Evolutionary conservation across 2,329 filamentous ascomycete species (phyloP).

Genomic region (Colletotrichum salicis): DNA sequence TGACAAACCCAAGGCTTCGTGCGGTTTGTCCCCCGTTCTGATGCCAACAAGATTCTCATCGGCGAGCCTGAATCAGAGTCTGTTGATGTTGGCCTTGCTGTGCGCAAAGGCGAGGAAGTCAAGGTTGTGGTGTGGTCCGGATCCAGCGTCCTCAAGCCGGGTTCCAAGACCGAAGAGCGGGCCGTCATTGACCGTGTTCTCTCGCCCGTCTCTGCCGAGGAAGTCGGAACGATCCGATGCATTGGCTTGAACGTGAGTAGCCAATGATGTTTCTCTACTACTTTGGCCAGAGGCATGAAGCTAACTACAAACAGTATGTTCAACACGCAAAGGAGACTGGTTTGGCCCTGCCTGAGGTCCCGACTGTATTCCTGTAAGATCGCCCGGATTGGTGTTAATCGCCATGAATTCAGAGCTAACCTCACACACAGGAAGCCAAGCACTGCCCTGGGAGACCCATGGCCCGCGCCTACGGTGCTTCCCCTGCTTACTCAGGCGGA

Average conservation of each 20-base stretch:
- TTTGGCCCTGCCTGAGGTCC: slow-evolving; percentile 62
- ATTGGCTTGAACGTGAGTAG: slow-evolving; percentile 64
- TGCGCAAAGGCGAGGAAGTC: slow-evolving; percentile 67
- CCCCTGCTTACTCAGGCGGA: slow-evolving; percentile 60
- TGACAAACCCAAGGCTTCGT: slow-evolving; percentile 59
- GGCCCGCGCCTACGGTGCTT: slow-evolving; percentile 60
- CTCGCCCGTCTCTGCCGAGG: slow-evolving; percentile 49
- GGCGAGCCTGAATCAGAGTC: slow-evolving; percentile 64
- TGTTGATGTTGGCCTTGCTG: slow-evolving; percentile 67
- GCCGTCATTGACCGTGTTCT: slow-evolving; percentile 60
- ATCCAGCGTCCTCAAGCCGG: slow-evolving; percentile 65
- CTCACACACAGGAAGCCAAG: slow-evolving; percentile 57
- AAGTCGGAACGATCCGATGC: slow-evolving; percentile 52
- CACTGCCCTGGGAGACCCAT: slow-evolving; percentile 65
- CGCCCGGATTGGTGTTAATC: neutral
- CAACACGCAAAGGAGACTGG: slow-evolving; percentile 59
- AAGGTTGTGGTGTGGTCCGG: slow-evolving; percentile 67
- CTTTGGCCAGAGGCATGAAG: neutral
- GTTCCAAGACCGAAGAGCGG: slow-evolving; percentile 58
- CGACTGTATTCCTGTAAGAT: slow-evolving; percentile 63
- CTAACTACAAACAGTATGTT: slow-evolving; percentile 42
- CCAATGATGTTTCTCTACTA: slow-evolving; percentile 36
- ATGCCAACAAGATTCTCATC: slow-evolving; percentile 60
- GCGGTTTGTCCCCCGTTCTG: slow-evolving; percentile 66
- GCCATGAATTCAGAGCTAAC: neutral